Base-by-base conservation (phyloP, 805 yeast species). In the Saccharomycopsis sp. region DNA sequence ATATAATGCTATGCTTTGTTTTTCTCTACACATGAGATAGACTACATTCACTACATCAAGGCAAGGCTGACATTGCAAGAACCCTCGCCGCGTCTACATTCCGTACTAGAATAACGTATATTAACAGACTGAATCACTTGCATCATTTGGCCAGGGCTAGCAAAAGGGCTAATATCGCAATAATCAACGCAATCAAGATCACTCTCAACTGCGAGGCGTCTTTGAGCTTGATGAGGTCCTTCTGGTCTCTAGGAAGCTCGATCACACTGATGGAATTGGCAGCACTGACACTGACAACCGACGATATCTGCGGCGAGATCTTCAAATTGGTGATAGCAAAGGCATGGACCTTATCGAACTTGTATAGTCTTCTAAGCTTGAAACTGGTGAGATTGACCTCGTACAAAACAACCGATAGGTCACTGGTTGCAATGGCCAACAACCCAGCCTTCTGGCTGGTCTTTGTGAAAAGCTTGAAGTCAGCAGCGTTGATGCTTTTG, bases 281-380 rank as follows among this genome's bases (percentile, higher is more conserved):
- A 1, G 91, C 96, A 46, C 92, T 85, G 0, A 83, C 84, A 24
- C 89, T 80, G 2, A 89, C 92, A 52, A 89, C 70, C 56, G 76
- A 76, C 51, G 78, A 70, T 4, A 91, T 88, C 66, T 81, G 76
- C 12, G 87, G 85, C 3, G 90, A 84, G 60, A 89, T 83, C 2
- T 80, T 73, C 12, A 89, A 80, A 50, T 80, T 78, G 0, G 97
- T 91, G 55, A 90, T 82, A 2, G 63, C 63, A 70, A 89, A 88
- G 8, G 79, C 73, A 68, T 91, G 97, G 57, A 87, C 83, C 61
- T 85, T 79, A 51, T 79, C 78, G 57, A 83, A 72, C 5, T 76
- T 72, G 59, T 78, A 81, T 23, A 82, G 64, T 8, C 78, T 69
- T 2, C n/a, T 16, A 12, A 60, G 24, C 23, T n/a, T 34, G 23